Conservation (phyloP, 192 early-diverging fungal genomes). For the Gaertneriomyces sp. region DNA sequence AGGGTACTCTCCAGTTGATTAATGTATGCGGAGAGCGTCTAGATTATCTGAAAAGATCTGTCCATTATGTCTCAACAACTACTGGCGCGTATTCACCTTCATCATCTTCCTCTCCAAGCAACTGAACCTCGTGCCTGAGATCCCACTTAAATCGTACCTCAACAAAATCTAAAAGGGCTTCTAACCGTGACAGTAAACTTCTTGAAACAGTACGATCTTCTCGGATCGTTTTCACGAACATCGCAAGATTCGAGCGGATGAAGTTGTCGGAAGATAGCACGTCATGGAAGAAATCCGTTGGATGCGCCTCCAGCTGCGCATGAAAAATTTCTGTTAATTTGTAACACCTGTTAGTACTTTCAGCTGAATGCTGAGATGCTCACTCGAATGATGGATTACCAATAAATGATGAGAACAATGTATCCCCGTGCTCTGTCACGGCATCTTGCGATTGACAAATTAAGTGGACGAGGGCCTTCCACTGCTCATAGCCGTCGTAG, state of each 20-base stretch:
- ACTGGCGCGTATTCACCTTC: slow-evolving; percentile 42
- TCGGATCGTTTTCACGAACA: slow-evolving; percentile 39
- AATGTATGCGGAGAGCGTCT: neutral
- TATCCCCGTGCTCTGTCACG: slow-evolving; percentile 36
- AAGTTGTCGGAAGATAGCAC: slow-evolving; percentile 65
- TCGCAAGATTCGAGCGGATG: slow-evolving; percentile 45
- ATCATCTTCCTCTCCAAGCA: slow-evolving; percentile 46
- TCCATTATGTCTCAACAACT: slow-evolving; percentile 28
- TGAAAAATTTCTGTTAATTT: slow-evolving; percentile 45
- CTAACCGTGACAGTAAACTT: slow-evolving; percentile 41
- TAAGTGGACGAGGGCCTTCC: slow-evolving; percentile 75
- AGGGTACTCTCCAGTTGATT: neutral
- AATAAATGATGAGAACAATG: slow-evolving; percentile 58
- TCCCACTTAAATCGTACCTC: slow-evolving; percentile 61
- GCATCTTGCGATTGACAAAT: slow-evolving; percentile 63
- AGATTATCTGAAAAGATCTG: neutral
- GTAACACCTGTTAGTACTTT: too few species aligned
- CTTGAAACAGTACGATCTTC: slow-evolving; percentile 9
- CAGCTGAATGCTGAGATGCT: slow-evolving; percentile 12
- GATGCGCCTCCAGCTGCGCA: slow-evolving; percentile 65
- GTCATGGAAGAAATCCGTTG: slow-evolving; percentile 68
- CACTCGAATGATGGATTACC: slow-evolving; percentile 35
- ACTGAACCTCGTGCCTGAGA: slow-evolving; percentile 48
- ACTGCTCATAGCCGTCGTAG: slow-evolving; percentile 82
- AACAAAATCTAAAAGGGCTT: slow-evolving; percentile 48